phyloP scores from a whole-genome alignment of 306 rosid genomes.

The Cicer bijugum region DNA sequence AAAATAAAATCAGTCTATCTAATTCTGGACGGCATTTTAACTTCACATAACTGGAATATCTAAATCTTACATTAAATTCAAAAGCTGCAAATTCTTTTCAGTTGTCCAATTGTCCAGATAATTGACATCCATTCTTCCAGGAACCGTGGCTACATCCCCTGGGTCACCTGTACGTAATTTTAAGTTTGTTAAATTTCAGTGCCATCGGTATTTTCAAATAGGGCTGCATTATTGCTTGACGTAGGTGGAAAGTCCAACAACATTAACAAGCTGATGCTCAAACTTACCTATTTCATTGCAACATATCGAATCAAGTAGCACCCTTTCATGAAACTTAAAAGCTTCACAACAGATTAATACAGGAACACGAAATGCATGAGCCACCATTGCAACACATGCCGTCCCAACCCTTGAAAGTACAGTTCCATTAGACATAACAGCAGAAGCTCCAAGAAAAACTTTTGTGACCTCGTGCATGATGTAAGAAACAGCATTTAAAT shows the following conservation, averaged over 20 bases:
- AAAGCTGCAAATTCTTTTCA: conserved; percentile 65
- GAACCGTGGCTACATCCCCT: conserved; percentile 63
- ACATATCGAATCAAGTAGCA: conserved; percentile 92
- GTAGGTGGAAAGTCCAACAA: conserved; percentile 10
- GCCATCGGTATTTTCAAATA: conserved; percentile 29
- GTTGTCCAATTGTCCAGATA: conserved; percentile 57
- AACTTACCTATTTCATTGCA: conserved; percentile 79
- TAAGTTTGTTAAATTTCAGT: conserved; percentile 39
- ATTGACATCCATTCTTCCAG: conserved; percentile 72
- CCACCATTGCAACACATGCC: conserved; percentile 91
- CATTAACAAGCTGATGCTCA: conserved; percentile 23
- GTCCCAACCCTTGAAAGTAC: conserved; percentile 93
- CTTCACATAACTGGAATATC: conserved; percentile 27
- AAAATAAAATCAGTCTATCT: conserved; percentile 33
- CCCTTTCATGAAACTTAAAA: conserved; percentile 94
- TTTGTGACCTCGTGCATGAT: conserved; percentile 84
- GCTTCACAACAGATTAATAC: conserved; percentile 93
- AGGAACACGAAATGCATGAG: conserved; percentile 78
- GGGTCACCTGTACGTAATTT: conserved; percentile 70
- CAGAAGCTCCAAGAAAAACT: conserved; percentile 84
- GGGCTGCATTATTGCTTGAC: background rate
- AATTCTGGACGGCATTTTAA: background rate
- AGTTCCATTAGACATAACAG: conserved; percentile 78
- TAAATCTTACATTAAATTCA: conserved; percentile 74
- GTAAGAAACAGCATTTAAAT: conserved; percentile 78